Conservation (phyloP, 176 grass and related monocot species). For the Urochloa ruziziensis region DNA sequence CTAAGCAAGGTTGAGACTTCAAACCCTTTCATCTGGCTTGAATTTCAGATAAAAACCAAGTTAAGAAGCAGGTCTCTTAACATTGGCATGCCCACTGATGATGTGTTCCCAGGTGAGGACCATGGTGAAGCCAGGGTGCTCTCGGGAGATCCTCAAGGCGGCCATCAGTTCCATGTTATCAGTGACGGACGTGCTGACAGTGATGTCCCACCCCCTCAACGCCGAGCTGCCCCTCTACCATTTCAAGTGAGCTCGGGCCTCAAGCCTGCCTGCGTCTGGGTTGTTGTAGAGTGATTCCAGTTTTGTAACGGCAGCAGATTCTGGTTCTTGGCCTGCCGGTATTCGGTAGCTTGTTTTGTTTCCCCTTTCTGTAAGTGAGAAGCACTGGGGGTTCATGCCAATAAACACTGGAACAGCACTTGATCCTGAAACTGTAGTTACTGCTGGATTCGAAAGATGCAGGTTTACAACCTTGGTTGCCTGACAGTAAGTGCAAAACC, state of each 20-base stretch:
- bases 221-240: constrained; percentile 55
- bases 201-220: constrained; percentile 61
- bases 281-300: constrained; percentile 3
- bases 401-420: constrained; percentile 27
- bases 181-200: constrained; percentile 46
- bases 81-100: background rate
- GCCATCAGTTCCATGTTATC: constrained; percentile 53
- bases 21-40: background rate
- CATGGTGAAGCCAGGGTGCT: constrained; percentile 61
- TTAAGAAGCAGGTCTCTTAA: constrained; percentile 16
- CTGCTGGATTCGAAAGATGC: background rate
- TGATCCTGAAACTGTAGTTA: background rate
- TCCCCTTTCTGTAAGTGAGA: background rate
- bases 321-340: constrained; percentile 4
- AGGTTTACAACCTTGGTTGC: background rate
- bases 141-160: constrained; percentile 49
- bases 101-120: constrained; percentile 46
- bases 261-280: background rate
- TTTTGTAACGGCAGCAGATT: constrained; percentile 12
- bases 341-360: constrained; percentile 15
- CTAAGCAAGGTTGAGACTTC: constrained; percentile 50
- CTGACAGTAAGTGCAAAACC: background rate
- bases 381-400: background rate
- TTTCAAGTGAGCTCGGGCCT: constrained; percentile 34
- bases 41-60: background rate